These are phyloP conservation scores for Apiotrichum laibachii DNA, from an alignment of 1,284 basidiomycete genomes.

Conservation along the genomic window DNA sequence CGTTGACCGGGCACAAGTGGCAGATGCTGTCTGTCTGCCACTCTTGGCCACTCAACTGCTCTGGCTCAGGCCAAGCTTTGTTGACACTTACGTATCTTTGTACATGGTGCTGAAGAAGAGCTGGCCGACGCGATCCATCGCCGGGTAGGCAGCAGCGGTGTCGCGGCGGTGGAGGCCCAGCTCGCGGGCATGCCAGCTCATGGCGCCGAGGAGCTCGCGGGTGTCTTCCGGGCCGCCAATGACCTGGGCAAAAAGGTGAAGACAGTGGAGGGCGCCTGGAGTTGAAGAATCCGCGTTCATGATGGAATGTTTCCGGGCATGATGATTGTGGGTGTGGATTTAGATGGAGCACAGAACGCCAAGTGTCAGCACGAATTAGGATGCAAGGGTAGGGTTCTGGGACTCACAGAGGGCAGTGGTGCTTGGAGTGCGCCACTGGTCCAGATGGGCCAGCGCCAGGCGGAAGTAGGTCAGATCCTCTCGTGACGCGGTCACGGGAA, in stretches of 20 bases:
- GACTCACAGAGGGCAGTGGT: conserved; percentile 31
- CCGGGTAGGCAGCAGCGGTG: conserved; percentile 24
- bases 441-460: conserved; percentile 25
- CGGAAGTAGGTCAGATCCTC: conserved; percentile 36
- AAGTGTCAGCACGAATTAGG: background rate
- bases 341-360: too few species aligned
- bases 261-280: conserved; percentile 29
- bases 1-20: too few species aligned
- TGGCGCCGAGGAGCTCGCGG: conserved; percentile 27
- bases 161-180: conserved; percentile 30
- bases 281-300: background rate
- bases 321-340: background rate
- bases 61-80: background rate
- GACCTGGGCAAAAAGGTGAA: conserved; percentile 25
- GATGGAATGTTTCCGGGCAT: background rate
- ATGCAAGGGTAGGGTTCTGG: background rate
- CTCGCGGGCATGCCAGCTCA: conserved; percentile 31
- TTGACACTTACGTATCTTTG: conserved; percentile 32
- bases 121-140: conserved; percentile 23
- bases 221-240: conserved; percentile 30
- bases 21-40: too few species aligned
- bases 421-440: conserved; percentile 23
- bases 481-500: conserved; percentile 6
- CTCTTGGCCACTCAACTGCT: background rate
- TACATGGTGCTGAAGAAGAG: conserved; percentile 29